Conservation (phyloP, 164 flowering plant genomes). For the Warburgia ugandensis region DNA sequence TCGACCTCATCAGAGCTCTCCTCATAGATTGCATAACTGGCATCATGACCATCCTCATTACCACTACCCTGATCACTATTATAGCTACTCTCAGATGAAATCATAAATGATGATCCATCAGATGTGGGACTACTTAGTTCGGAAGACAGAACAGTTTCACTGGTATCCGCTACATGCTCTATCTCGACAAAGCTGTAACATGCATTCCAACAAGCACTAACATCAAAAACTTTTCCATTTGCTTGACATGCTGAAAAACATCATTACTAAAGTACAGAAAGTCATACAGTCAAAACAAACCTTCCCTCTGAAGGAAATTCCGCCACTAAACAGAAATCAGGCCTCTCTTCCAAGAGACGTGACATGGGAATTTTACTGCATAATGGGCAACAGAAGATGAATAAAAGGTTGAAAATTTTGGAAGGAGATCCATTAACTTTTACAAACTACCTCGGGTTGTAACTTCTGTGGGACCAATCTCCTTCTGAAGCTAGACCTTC, state of each 20-base stretch:
- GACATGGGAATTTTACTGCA: constrained; percentile 51
- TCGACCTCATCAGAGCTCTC: constrained; percentile 79
- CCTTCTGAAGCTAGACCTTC: constrained; percentile 83
- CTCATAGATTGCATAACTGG: constrained; percentile 35
- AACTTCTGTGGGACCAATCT: constrained; percentile 64
- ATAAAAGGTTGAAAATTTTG: not conserved
- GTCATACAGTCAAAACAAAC: constrained; percentile 21
- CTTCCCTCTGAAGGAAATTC: constrained; percentile 80
- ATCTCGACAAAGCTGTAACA: constrained; percentile 45
- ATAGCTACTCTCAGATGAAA: constrained; percentile 65
- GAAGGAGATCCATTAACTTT: not conserved
- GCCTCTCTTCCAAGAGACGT: constrained; percentile 55
- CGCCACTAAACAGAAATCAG: constrained; percentile 54
- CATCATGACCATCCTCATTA: constrained; percentile 56
- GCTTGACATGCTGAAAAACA: not conserved
- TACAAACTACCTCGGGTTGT: constrained; percentile 41
- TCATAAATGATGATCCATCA: constrained; percentile 33
- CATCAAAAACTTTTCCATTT: not conserved
- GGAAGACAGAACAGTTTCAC: constrained; percentile 41
- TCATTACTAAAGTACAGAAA: not conserved
- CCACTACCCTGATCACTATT: constrained; percentile 75
- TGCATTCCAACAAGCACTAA: constrained; percentile 1
- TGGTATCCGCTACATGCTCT: constrained; percentile 45
- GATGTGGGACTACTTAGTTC: constrained; percentile 40
- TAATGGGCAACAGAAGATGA: not conserved